phyloP scores from a whole-genome alignment of 2,329 filamentous ascomycete species.

The Phialocephala subalpina region DNA sequence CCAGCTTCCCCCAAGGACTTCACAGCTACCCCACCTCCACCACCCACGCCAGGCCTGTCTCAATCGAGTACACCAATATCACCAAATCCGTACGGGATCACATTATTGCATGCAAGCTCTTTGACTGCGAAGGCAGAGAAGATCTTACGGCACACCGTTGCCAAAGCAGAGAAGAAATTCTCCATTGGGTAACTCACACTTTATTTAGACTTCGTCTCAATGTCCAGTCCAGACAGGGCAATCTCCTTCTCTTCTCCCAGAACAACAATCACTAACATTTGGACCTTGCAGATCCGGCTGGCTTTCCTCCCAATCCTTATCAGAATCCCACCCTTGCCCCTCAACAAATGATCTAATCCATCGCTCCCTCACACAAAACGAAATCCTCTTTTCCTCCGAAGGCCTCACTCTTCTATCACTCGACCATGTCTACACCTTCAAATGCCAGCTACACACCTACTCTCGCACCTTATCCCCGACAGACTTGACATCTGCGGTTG shows the following conservation, averaged over 20 bases:
- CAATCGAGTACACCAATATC: slow-evolving; percentile 48
- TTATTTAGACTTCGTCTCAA: slow-evolving; percentile 35
- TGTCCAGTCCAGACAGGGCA: neutral
- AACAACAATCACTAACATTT: slow-evolving; percentile 24
- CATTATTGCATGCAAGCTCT: slow-evolving; percentile 55
- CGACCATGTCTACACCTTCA: slow-evolving; percentile 71
- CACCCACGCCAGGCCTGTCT: slow-evolving; percentile 37
- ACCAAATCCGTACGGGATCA: slow-evolving; percentile 55
- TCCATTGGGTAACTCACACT: slow-evolving; percentile 46
- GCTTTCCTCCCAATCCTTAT: slow-evolving; percentile 45
- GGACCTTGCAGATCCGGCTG: slow-evolving; percentile 31
- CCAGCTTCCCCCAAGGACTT: slow-evolving; percentile 37
- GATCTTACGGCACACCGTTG: slow-evolving; percentile 55
- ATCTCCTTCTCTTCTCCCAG: too few species aligned
- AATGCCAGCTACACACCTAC: slow-evolving; percentile 65
- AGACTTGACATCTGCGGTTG: slow-evolving; percentile 65
- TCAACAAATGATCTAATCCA: slow-evolving; percentile 61
- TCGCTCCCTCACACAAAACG: slow-evolving; percentile 65
- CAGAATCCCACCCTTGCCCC: slow-evolving; percentile 52
- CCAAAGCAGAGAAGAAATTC: slow-evolving; percentile 61
- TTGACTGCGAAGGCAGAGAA: slow-evolving; percentile 57
- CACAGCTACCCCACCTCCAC: slow-evolving; percentile 24
- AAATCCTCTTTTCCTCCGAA: slow-evolving; percentile 66
- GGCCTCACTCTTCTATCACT: slow-evolving; percentile 67
- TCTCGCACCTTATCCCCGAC: slow-evolving; percentile 50